A percentile compares a stretch with the other conserved stretches of the same genome.
Evolutionary conservation across 352 stramenopile genomes (phyloP).

Genomic region (Pythium phragmiticola): DNA sequence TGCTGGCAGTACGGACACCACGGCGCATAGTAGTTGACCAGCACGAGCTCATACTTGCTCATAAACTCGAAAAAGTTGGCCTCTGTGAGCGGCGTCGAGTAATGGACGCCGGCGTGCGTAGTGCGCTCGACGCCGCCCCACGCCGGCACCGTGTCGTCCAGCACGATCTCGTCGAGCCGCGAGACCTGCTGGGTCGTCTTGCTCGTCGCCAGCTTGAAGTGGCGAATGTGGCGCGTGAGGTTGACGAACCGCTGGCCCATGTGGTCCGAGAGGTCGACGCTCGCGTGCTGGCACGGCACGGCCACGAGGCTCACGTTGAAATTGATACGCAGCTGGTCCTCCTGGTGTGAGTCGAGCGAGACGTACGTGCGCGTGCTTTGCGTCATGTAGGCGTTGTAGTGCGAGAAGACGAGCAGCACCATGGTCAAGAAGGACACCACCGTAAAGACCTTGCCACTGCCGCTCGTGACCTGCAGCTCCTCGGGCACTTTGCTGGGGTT

Average conservation of each 20-base stretch:
- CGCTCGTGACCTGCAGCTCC: constrained; percentile 63
- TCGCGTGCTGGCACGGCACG: constrained; percentile 67
- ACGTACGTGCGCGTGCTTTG: constrained; percentile 55
- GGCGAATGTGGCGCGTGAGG: constrained; percentile 77
- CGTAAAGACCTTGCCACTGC: constrained; percentile 63
- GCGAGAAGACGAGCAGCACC: constrained; percentile 45
- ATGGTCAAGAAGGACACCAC: constrained; percentile 63
- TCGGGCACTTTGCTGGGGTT: constrained; percentile 64
- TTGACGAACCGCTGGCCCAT: constrained; percentile 77
- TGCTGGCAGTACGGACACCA: constrained; percentile 80
- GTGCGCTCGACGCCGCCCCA: constrained; percentile 62
- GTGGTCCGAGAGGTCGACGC: constrained; percentile 78
- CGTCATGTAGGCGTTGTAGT: constrained; percentile 56
- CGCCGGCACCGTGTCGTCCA: constrained; percentile 59
- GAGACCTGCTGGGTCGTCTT: constrained; percentile 30
- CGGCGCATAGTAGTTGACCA: constrained; percentile 84
- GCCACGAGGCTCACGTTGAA: constrained; percentile 83
- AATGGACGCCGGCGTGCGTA: constrained; percentile 56
- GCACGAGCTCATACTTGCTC: constrained; percentile 80
- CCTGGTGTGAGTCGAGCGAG: constrained; percentile 71
- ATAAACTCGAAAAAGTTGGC: constrained; percentile 79
- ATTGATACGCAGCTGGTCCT: constrained; percentile 81
- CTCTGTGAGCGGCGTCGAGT: constrained; percentile 66
- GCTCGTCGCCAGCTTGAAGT: constrained; percentile 57
- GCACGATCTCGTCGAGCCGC: constrained; percentile 68